Conservation (phyloP, 495 filamentous ascomycete genomes). For the Pseudoneurospora amorphoporcata region DNA sequence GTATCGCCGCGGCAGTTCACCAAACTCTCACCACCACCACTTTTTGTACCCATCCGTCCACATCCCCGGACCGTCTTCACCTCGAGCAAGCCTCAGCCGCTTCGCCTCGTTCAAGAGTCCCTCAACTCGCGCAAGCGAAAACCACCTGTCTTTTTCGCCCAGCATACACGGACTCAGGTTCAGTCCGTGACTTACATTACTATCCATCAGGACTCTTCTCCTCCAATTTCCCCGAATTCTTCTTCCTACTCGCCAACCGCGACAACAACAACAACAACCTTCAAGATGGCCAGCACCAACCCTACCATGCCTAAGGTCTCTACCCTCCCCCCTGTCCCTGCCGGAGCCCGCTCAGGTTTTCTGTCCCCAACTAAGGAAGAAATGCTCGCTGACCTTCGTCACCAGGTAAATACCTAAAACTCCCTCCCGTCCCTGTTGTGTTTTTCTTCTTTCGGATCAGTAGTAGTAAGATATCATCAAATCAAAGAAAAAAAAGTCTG, state of each 20-base stretch:
- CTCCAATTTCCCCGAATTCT: background rate
- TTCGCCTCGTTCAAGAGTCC: constrained; percentile 17
- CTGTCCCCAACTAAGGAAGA: constrained; percentile 10
- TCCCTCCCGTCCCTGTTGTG: background rate
- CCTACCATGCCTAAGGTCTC: constrained; percentile 22
- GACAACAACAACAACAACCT: background rate
- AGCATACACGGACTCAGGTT: constrained; percentile 15
- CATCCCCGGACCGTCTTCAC: constrained; percentile 10
- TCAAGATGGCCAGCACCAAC: constrained; percentile 17
- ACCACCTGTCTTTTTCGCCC: constrained; percentile 19
- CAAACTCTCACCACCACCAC: background rate
- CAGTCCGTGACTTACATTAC: constrained; percentile 28
- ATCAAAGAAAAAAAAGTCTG: background rate
- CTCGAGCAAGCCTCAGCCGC: constrained; percentile 14
- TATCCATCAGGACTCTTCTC: constrained; percentile 40
- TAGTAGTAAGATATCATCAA: background rate
- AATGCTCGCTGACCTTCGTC: constrained; percentile 15
- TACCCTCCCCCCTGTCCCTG: constrained; percentile 7
- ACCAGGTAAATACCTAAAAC: constrained; percentile 14
- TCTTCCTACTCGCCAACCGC: background rate
- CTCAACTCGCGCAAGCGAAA: constrained; percentile 8
- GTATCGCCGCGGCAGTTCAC: background rate
- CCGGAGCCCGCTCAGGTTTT: constrained; percentile 1
- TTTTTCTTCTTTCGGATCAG: background rate
- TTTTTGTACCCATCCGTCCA: background rate